Evolutionary conservation across 176 grass and related monocot genomes (phyloP).

Genomic region (Dactylis glomerata): DNA sequence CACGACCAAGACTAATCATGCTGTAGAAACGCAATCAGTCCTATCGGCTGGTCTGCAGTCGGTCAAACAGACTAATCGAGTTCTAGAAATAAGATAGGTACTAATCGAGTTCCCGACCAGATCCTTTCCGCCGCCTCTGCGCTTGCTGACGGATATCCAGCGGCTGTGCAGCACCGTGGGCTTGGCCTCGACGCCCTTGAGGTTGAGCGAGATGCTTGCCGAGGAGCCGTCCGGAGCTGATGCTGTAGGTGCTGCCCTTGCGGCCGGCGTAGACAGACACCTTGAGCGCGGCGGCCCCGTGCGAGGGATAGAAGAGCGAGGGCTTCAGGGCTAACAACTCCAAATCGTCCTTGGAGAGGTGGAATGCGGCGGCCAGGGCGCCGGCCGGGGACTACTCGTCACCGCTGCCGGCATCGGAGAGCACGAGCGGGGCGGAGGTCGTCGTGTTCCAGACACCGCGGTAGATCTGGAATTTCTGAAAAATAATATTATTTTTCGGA

Average conservation of each 20-base stretch:
- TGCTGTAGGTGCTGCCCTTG: slow-evolving; percentile 44
- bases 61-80: no score
- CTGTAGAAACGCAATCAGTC: no score
- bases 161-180: slow-evolving; percentile 57
- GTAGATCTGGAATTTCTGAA: no score
- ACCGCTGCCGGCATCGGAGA: slow-evolving; percentile 19
- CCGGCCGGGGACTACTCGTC: slow-evolving; percentile 22
- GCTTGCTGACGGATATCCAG: slow-evolving; percentile 70
- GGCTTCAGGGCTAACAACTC: slow-evolving; percentile 56
- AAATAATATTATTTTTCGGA: no score
- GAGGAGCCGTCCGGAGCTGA: slow-evolving; percentile 59
- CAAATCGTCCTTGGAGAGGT: slow-evolving; percentile 63
- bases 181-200: slow-evolving; percentile 55
- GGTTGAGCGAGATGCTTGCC: slow-evolving; percentile 76
- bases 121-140: not conserved
- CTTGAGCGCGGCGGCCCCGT: slow-evolving; percentile 44
- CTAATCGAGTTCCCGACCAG: no score
- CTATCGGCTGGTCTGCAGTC: no score
- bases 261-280: slow-evolving; percentile 74
- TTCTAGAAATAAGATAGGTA: no score
- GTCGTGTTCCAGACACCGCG: no score
- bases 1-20: no score
- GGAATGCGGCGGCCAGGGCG: slow-evolving; percentile 51
- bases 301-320: slow-evolving; percentile 48
- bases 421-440: slow-evolving; percentile 45